A percentile compares a stretch with the other conserved stretches of the same genome.
Evolutionary conservation across 2,329 filamentous ascomycete species (phyloP).

Genomic region (Calonectria pauciramosa): DNA sequence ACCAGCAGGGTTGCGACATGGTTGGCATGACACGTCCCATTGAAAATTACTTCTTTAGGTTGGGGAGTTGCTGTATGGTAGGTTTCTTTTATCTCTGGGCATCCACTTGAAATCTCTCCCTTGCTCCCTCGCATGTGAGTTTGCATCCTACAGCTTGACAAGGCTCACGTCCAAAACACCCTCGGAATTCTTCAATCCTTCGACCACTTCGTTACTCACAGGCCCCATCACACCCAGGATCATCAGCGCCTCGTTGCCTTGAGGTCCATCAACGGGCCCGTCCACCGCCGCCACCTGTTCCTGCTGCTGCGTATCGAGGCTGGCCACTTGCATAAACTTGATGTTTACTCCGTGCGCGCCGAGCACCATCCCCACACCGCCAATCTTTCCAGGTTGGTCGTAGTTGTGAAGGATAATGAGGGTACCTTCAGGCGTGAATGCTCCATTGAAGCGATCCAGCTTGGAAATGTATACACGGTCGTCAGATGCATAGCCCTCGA

Average conservation of each 20-base stretch:
- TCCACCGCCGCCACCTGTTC: conserved; percentile 36
- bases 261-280: conserved; percentile 39
- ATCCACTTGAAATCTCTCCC: not conserved
- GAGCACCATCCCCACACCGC: conserved; percentile 79
- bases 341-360: conserved; percentile 83
- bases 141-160: conserved; percentile 55
- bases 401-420: conserved; percentile 86
- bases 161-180: conserved; percentile 70
- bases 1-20: conserved; percentile 7
- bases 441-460: conserved; percentile 79
- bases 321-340: conserved; percentile 81
- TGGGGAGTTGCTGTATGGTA: not conserved
- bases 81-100: not conserved
- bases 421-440: conserved; percentile 80
- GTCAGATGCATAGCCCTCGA: conserved; percentile 77
- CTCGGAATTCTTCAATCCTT: conserved; percentile 62
- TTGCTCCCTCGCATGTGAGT: not conserved
- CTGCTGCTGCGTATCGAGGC: conserved; percentile 54
- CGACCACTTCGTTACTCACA: conserved; percentile 69
- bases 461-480: conserved; percentile 78
- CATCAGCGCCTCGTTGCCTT: conserved; percentile 81
- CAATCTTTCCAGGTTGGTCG: conserved; percentile 86
- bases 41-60: not conserved
- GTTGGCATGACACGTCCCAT: conserved; percentile 1
- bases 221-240: conserved; percentile 80